phyloP scores from a whole-genome alignment of 2,329 filamentous ascomycete genomes.

The Lasiodiplodia hormozganensis region DNA sequence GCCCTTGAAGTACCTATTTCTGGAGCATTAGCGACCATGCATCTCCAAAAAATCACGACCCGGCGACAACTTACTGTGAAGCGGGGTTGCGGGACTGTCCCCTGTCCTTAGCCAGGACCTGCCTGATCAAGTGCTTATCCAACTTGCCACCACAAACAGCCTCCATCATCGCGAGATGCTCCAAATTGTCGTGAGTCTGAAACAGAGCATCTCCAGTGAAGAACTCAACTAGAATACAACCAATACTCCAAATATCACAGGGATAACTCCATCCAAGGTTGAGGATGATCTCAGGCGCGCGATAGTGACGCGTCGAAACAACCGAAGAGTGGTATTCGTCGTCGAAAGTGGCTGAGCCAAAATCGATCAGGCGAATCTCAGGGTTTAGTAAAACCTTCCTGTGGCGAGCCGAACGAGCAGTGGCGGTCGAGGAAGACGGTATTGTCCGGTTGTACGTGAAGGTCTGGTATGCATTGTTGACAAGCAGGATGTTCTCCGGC shows the following conservation, averaged over 20 bases:
- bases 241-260: constrained; percentile 74
- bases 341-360: constrained; percentile 71
- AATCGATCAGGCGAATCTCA: constrained; percentile 72
- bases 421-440: constrained; percentile 67
- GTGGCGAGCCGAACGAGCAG: constrained; percentile 64
- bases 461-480: constrained; percentile 70
- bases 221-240: constrained; percentile 72
- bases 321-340: constrained; percentile 74
- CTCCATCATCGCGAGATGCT: constrained; percentile 75
- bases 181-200: constrained; percentile 72
- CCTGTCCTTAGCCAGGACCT: constrained; percentile 58
- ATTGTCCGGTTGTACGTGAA: constrained; percentile 74
- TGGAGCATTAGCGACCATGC: constrained; percentile 43
- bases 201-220: constrained; percentile 73
- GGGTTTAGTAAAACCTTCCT: constrained; percentile 69
- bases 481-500: constrained; percentile 71
- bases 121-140: constrained; percentile 61
- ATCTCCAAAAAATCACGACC: constrained; percentile 30
- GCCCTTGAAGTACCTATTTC: constrained; percentile 60
- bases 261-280: constrained; percentile 73
- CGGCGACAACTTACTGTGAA: constrained; percentile 57
- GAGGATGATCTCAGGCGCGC: constrained; percentile 71
- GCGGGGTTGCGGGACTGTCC: constrained; percentile 60
- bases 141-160: constrained; percentile 64
- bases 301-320: constrained; percentile 71